Evolutionary conservation across 2,329 filamentous ascomycete genomes (phyloP), one percentile per base, ranked within the genome.

Genomic region (Kalmusia sp.): DNA sequence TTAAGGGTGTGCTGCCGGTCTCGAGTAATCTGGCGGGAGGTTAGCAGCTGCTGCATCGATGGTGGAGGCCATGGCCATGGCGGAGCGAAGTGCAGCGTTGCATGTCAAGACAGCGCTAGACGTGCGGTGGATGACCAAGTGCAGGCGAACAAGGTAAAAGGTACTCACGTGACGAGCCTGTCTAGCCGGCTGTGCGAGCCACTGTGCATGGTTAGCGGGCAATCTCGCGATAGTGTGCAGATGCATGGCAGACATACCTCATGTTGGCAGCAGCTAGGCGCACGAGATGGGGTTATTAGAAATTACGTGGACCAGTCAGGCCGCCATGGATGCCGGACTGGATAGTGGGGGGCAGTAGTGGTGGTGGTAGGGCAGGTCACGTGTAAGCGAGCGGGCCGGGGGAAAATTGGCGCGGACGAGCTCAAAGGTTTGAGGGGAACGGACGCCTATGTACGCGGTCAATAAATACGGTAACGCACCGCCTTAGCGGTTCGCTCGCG

Each of bases 1-100:
- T 98, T 63, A 99, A 83, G 72, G 90, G 89, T 55, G 95, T 99
- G 78, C 93, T 98, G 66, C 95, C 95, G 52, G 95, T 98, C 83
- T 99, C 95, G 67, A 99, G 87, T 73, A 99, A 87, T 61, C 93
- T 62, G 70, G 68, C 61, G 53, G 61, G 43, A 39, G 6, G 31
- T 44, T 40, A 27, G 35, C 48, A 3, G 33, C 27, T 37, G 19
- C 9, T 15, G 38, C 12, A 17, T 28, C 8, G 5, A 7, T 15
- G 38, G 5, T 15, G 14, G 12, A 8, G 38, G n/a, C n/a, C n/a
- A n/a, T n/a, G n/a, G n/a, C n/a, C n/a, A n/a, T n/a, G n/a, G 19
- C 3, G 7, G 34, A 35, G 43, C 21, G 35, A 35, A 21, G 43
- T 6, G 30, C 30, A 21, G 12, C 12, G 30, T 28, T 12, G 41